Evolutionary conservation across 2,329 filamentous ascomycete genomes (phyloP).

Genomic region (Pseudocercospora musae): DNA sequence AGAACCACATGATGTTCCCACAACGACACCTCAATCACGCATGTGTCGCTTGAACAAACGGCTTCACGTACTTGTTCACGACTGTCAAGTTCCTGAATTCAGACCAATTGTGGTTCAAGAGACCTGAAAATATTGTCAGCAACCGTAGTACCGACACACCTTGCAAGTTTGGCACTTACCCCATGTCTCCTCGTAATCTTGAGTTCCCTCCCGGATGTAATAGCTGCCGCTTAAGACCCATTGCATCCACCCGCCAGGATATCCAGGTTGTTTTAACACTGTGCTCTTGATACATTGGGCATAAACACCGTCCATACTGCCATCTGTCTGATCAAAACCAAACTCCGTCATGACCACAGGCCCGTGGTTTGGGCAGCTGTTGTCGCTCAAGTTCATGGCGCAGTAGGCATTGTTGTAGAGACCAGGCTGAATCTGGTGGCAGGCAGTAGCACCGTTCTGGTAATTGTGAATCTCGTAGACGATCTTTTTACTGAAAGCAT

Average conservation of each 20-base stretch:
- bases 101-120: slow-evolving; percentile 55
- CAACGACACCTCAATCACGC: not conserved
- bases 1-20: too few species aligned
- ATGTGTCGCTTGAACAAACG: slow-evolving; percentile 20
- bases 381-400: slow-evolving; percentile 42
- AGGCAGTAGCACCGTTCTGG: slow-evolving; percentile 39
- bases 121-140: slow-evolving; percentile 35
- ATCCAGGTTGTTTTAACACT: slow-evolving; percentile 43
- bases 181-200: slow-evolving; percentile 11
- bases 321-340: slow-evolving; percentile 51
- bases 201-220: slow-evolving; percentile 31
- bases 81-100: slow-evolving; percentile 23
- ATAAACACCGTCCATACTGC: slow-evolving; percentile 50
- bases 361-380: slow-evolving; percentile 27
- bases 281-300: slow-evolving; percentile 52
- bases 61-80: slow-evolving; percentile 19
- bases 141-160: too few species aligned
- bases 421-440: slow-evolving; percentile 46
- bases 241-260: slow-evolving; percentile 53
- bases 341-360: slow-evolving; percentile 56
- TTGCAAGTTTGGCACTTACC: slow-evolving; percentile 34
- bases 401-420: slow-evolving; percentile 54
- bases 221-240: slow-evolving; percentile 55
- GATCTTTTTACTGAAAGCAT: slow-evolving; percentile 50
- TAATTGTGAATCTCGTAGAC: slow-evolving; percentile 63